Percentiles rank a stretch among this genome's conserved stretches.
phyloP scores from a whole-genome alignment of 2,329 filamentous ascomycete genomes.

The Onygena corvina region DNA sequence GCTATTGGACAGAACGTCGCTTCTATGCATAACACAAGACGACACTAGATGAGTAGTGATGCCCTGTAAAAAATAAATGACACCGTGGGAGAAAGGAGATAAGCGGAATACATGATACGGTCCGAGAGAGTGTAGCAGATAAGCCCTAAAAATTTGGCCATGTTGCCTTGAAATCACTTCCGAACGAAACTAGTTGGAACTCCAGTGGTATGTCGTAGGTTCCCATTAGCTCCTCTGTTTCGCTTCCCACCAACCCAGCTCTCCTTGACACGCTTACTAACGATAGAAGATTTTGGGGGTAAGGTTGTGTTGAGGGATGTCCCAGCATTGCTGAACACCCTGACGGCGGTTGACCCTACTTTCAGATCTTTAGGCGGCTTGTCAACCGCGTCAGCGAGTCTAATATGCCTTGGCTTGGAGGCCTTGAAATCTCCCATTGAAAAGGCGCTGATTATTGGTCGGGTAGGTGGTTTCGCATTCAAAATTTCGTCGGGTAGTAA shows the following conservation, averaged over 20 bases:
- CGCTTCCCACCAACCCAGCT: conserved; percentile 30
- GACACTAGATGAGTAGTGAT: too few relatives aligned
- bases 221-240: conserved; percentile 21
- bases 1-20: too few relatives aligned
- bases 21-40: too few relatives aligned
- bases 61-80: too few relatives aligned
- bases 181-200: conserved; percentile 27
- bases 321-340: conserved; percentile 32
- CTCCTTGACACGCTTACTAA: conserved; percentile 28
- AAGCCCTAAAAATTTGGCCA: too few relatives aligned
- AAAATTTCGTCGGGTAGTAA: conserved; percentile 43
- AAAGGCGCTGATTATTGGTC: conserved; percentile 36
- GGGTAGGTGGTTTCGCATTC: conserved; percentile 34
- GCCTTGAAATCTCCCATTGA: conserved; percentile 26
- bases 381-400: conserved; percentile 37
- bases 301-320: conserved; percentile 20
- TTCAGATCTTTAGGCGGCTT: conserved; percentile 41
- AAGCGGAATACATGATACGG: too few relatives aligned
- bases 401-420: conserved; percentile 14
- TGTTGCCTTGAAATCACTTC: too few relatives aligned
- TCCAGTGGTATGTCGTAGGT: conserved; percentile 29
- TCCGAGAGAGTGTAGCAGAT: too few relatives aligned
- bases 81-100: too few relatives aligned
- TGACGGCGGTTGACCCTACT: conserved; percentile 38
- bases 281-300: conserved; percentile 36